A percentile compares a stretch with the other conserved stretches of the same genome.
phyloP scores from a whole-genome alignment of 192 early-diverging fungal species.

The Dissophora ornata region DNA sequence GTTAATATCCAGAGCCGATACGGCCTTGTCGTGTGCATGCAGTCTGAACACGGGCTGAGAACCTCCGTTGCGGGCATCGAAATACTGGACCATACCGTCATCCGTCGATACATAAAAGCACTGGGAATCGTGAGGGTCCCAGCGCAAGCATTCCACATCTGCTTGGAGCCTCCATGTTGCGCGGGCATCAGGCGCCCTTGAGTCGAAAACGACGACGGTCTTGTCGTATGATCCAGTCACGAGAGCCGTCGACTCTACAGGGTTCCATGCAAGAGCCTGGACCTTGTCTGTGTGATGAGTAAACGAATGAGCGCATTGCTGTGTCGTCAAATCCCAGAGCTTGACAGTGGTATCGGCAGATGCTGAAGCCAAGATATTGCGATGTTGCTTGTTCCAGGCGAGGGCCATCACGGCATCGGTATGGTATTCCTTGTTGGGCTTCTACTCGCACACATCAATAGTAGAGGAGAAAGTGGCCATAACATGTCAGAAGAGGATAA shows the following conservation, averaged over 20 bases:
- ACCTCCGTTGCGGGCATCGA: constrained; percentile 73
- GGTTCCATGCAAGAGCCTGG: constrained; percentile 93
- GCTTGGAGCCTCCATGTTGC: constrained; percentile 77
- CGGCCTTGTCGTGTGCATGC: constrained; percentile 93
- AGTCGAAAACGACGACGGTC: constrained; percentile 88
- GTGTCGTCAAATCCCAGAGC: constrained; percentile 92
- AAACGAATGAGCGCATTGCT: constrained; percentile 81
- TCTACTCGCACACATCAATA: constrained; percentile 31
- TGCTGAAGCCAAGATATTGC: constrained; percentile 84
- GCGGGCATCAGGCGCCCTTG: constrained; percentile 81
- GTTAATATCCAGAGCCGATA: constrained; percentile 89
- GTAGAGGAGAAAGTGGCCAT: no score
- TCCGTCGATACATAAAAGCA: constrained; percentile 89
- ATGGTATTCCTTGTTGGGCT: constrained; percentile 84
- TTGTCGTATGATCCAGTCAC: constrained; percentile 94
- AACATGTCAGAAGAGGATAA: neutral
- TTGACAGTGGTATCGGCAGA: constrained; percentile 98
- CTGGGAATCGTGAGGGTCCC: constrained; percentile 89
- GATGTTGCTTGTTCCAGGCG: constrained; percentile 89
- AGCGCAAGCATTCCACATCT: constrained; percentile 92
- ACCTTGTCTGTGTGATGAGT: constrained; percentile 90
- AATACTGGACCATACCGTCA: constrained; percentile 91
- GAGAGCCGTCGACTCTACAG: constrained; percentile 85
- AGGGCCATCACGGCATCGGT: constrained; percentile 95
- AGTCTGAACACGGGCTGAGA: constrained; percentile 82